Evolutionary conservation across 2,329 filamentous ascomycete genomes (phyloP).

Genomic region (Neurospora crassa): DNA sequence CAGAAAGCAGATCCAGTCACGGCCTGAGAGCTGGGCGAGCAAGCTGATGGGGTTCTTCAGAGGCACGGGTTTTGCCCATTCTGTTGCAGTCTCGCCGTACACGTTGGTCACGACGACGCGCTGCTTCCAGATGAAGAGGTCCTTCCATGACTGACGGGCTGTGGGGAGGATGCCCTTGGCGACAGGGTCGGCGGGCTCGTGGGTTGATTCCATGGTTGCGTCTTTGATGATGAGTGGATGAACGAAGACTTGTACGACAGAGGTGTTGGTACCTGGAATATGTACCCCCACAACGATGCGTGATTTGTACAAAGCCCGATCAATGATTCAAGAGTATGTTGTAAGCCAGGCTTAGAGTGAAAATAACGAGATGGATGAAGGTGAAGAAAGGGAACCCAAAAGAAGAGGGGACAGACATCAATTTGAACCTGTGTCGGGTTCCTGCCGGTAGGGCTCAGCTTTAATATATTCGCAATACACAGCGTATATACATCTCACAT

Average conservation of each 20-base stretch:
- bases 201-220: slow-evolving; percentile 17
- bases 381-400: not conserved
- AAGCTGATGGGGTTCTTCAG: slow-evolving; percentile 63
- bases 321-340: not conserved
- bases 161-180: slow-evolving; percentile 47
- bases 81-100: slow-evolving; percentile 52
- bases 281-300: not conserved
- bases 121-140: slow-evolving; percentile 54
- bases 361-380: not conserved
- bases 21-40: slow-evolving; percentile 50
- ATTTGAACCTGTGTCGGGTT: not conserved
- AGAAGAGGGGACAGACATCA: not conserved
- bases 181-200: slow-evolving; percentile 54
- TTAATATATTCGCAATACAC: not conserved
- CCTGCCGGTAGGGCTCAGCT: not conserved
- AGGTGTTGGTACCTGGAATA: not conserved
- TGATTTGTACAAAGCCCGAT: not conserved
- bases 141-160: slow-evolving; percentile 19
- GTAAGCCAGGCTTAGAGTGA: not conserved
- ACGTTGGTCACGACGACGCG: slow-evolving; percentile 58
- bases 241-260: not conserved
- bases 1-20: slow-evolving; percentile 67
- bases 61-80: slow-evolving; percentile 59
- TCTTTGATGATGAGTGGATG: not conserved
- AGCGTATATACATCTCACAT: not conserved